Evolutionary conservation across 257 asterid genomes (phyloP).

Genomic region (Galeopsis tetrahit): DNA sequence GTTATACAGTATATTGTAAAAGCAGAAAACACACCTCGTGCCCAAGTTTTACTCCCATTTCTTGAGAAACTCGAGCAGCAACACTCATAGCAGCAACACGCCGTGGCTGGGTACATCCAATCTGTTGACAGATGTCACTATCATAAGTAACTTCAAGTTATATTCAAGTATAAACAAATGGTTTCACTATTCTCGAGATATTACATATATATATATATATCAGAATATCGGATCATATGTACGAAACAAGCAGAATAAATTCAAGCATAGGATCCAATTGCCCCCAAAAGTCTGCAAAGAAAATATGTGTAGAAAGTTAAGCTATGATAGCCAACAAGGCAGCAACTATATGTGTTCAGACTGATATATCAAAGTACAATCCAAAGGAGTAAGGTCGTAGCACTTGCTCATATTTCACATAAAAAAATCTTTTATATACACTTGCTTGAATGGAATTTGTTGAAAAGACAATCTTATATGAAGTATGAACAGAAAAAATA

Average conservation of each 20-base stretch:
- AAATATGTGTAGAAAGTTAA: background rate
- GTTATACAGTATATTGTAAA: conserved; percentile 5
- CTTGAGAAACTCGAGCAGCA: conserved; percentile 97
- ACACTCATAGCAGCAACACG: conserved; percentile 99
- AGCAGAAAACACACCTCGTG: conserved; percentile 72
- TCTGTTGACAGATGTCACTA: conserved; percentile 44
- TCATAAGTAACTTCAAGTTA: conserved; percentile 23
- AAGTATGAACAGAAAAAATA: conserved; percentile 1
- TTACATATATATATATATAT: conserved; percentile 5
- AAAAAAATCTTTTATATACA: background rate
- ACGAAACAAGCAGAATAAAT: background rate
- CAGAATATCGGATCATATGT: conserved; percentile 5
- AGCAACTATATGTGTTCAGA: background rate
- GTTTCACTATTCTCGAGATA: background rate
- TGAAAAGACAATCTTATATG: background rate
- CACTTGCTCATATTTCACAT: background rate
- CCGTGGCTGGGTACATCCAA: conserved; percentile 98
- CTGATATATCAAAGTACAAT: conserved; percentile 25
- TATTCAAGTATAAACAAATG: conserved; percentile 6
- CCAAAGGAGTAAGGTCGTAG: conserved; percentile 13
- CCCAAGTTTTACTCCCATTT: conserved; percentile 98
- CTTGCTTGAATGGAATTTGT: conserved; percentile 8
- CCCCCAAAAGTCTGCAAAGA: conserved; percentile 14
- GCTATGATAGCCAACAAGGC: background rate
- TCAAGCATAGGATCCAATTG: conserved; percentile 11